Evolutionary conservation across 441 rosid genomes (phyloP).

Genomic region (Gossypium aridum): DNA sequence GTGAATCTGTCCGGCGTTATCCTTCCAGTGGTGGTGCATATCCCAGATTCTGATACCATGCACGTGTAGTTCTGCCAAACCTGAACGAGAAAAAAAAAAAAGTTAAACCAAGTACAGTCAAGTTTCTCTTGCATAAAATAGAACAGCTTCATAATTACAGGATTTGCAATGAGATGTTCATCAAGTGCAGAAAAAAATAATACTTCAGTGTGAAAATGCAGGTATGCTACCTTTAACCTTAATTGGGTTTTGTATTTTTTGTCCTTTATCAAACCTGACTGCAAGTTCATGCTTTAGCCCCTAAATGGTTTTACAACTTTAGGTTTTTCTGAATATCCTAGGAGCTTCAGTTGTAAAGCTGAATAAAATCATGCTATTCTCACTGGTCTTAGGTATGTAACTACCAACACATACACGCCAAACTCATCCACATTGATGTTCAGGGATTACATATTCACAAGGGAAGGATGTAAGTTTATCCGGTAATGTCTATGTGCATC

Average conservation of each 20-base stretch:
- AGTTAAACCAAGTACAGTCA: not conserved
- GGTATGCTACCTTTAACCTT: not conserved
- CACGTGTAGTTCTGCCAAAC: conserved; percentile 73
- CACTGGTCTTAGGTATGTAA: too few relatives aligned
- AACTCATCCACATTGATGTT: not conserved
- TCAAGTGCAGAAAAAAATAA: not conserved
- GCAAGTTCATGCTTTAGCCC: not conserved
- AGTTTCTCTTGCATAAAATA: not conserved
- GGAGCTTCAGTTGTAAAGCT: not conserved
- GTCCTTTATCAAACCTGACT: not conserved
- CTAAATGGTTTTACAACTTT: not conserved
- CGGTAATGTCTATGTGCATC: not conserved
- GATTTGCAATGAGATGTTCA: not conserved
- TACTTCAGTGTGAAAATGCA: not conserved
- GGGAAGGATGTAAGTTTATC: not conserved
- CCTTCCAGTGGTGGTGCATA: conserved; percentile 70
- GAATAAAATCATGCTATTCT: not conserved
- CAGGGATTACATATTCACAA: not conserved
- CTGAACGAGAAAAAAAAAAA: conserved; percentile 28
- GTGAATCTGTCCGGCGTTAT: conserved; percentile 50
- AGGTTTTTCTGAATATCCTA: not conserved
- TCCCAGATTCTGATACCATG: conserved; percentile 37
- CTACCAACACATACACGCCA: too few relatives aligned
- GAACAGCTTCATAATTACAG: not conserved
- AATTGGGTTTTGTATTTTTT: not conserved